Evolutionary conservation across 163 green algal genomes (phyloP).

Genomic region (Coccomyxa subellipsoidea): DNA sequence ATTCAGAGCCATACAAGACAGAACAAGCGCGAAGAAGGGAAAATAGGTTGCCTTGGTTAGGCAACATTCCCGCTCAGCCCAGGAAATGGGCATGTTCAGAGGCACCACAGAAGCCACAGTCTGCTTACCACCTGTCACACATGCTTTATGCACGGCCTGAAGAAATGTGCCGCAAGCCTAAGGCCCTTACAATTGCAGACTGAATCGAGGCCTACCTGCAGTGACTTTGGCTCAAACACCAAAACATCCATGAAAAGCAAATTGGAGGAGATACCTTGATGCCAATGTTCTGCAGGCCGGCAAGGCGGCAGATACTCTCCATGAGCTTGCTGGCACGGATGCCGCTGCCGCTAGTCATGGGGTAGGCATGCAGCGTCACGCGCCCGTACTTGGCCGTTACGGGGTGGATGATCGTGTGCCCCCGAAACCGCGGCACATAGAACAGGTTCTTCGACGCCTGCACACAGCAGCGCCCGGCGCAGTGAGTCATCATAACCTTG

Average conservation of each 20-base stretch:
- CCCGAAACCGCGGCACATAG: slow-evolving; percentile 44
- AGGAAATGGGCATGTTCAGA: too few relatives aligned
- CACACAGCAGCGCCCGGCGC: too few relatives aligned
- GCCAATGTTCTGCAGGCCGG: slow-evolving; percentile 51
- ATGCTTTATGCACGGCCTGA: too few relatives aligned
- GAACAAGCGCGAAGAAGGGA: too few relatives aligned
- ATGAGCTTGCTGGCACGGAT: slow-evolving; percentile 35
- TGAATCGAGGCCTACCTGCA: too few relatives aligned
- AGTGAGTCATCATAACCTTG: too few relatives aligned
- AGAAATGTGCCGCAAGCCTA: not conserved
- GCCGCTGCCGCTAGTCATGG: slow-evolving; percentile 30
- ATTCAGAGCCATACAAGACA: too few relatives aligned
- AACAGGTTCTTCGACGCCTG: slow-evolving; percentile 41
- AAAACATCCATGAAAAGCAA: too few relatives aligned
- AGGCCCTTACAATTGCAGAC: not conserved
- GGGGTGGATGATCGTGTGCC: slow-evolving; percentile 45
- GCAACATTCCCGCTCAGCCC: too few relatives aligned
- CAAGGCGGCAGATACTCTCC: slow-evolving; percentile 40
- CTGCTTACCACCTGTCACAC: too few relatives aligned
- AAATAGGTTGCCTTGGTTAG: too few relatives aligned
- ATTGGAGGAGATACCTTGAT: slow-evolving; percentile 38
- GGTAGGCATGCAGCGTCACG: slow-evolving; percentile 43
- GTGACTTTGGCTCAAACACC: not conserved
- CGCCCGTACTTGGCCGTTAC: slow-evolving; percentile 46
- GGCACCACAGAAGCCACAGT: too few relatives aligned